Conservation (phyloP, 345 rosid genomes). For the Kandelia obovata region DNA sequence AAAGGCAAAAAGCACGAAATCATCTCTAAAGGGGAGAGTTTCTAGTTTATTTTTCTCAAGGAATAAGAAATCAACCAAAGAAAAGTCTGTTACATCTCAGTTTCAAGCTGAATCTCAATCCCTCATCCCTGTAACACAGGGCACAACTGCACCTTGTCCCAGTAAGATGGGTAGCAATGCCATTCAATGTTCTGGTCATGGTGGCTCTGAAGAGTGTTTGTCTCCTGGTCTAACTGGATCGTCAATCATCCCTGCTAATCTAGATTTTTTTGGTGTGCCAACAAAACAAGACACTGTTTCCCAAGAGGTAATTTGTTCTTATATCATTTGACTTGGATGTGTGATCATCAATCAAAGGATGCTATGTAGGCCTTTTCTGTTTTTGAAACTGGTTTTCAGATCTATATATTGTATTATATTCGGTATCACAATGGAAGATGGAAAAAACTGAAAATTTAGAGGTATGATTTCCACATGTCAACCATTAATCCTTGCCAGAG, state of each 20-base stretch:
- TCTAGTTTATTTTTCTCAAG: slow-evolving; percentile 75
- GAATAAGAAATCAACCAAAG: slow-evolving; percentile 62
- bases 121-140: slow-evolving; percentile 31
- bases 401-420: neutral
- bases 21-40: slow-evolving; percentile 68
- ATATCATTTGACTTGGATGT: neutral
- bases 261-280: slow-evolving; percentile 21
- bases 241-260: slow-evolving; percentile 22
- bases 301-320: slow-evolving; percentile 46
- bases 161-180: slow-evolving; percentile 26
- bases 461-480: neutral
- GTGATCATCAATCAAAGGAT: neutral
- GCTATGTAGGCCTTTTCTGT: neutral
- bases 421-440: neutral
- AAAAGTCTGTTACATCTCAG: slow-evolving; percentile 38
- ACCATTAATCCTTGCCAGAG: neutral
- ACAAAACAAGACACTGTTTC: slow-evolving; percentile 32
- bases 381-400: neutral
- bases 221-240: slow-evolving; percentile 36
- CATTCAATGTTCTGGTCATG: slow-evolving; percentile 22
- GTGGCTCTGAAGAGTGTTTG: slow-evolving; percentile 35
- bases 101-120: slow-evolving; percentile 33
- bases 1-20: slow-evolving; percentile 52
- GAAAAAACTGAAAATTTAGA: neutral
- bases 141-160: slow-evolving; percentile 29